Conservation (phyloP, 139 green algal species). For the Chlorella sorokiniana region DNA sequence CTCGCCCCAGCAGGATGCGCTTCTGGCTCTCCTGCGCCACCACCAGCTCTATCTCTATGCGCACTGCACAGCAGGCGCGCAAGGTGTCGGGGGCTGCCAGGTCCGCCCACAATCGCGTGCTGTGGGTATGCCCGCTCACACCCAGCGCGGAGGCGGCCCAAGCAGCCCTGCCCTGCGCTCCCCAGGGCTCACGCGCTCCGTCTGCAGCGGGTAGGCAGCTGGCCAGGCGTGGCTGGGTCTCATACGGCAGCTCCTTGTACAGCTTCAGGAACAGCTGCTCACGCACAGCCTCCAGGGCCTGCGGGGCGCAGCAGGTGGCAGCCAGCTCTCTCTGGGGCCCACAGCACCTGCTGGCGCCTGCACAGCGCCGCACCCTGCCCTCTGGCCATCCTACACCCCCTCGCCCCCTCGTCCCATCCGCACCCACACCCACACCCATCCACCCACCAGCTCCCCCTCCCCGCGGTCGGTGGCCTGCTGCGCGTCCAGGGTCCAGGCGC, state of each 20-base stretch:
- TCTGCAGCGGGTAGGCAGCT: constrained; percentile 7
- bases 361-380: not conserved
- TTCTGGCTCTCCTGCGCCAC: constrained; percentile 36
- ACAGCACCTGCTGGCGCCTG: not conserved
- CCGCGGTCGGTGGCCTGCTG: constrained; percentile 33
- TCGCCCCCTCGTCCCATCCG: too few relatives aligned
- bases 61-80: constrained; percentile 19
- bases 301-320: not conserved
- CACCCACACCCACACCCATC: not conserved
- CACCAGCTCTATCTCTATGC: constrained; percentile 50
- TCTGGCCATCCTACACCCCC: not conserved
- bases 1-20: constrained; percentile 50
- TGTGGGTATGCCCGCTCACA: too few relatives aligned
- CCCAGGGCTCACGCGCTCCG: not conserved
- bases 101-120: too few relatives aligned
- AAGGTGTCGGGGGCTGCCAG: constrained; percentile 22
- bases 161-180: not conserved
- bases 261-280: constrained; percentile 59
- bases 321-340: not conserved
- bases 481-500: constrained; percentile 37
- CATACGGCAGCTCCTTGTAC: constrained; percentile 32
- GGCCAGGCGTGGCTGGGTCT: not conserved
- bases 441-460: constrained; percentile 31
- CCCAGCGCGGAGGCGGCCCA: not conserved
- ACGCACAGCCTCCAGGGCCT: constrained; percentile 51